A percentile compares a stretch with the other conserved stretches of the same genome.
These are phyloP conservation scores for Albugo laibachii DNA, from an alignment of 352 stramenopile genomes.

Conservation along the genomic window DNA sequence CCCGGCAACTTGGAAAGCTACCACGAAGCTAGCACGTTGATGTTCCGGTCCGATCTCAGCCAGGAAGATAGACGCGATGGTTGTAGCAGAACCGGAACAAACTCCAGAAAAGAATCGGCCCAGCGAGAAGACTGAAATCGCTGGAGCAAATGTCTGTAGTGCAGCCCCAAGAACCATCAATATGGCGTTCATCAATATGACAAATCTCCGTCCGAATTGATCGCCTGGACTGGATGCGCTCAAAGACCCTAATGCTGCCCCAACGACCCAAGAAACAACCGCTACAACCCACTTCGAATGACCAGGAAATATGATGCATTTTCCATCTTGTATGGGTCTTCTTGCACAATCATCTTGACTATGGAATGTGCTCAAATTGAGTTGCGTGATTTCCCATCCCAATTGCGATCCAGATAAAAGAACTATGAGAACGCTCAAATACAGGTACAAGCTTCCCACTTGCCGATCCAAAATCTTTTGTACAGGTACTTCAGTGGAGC, in stretches of 20 bases:
- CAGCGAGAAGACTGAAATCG: conserved; percentile 18
- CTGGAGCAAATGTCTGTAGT: conserved; percentile 16
- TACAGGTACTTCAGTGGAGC: no score
- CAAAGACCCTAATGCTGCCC: conserved; percentile 14
- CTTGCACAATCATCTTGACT: conserved; percentile 14
- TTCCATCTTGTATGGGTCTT: conserved; percentile 8
- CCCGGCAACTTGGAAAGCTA: conserved; percentile 13
- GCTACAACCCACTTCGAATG: conserved; percentile 20
- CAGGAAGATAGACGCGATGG: conserved; percentile 17
- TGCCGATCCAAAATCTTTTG: background rate
- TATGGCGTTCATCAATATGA: conserved; percentile 12
- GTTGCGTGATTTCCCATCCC: conserved; percentile 21
- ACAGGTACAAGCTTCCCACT: conserved; percentile 13
- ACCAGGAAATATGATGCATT: conserved; percentile 19
- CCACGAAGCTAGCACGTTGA: conserved; percentile 17
- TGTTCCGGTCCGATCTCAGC: conserved; percentile 15
- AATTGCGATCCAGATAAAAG: conserved; percentile 17
- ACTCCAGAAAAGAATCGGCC: conserved; percentile 19
- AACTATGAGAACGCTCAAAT: conserved; percentile 16
- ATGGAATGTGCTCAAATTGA: conserved; percentile 21
- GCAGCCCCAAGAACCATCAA: conserved; percentile 18
- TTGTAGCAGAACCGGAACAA: conserved; percentile 14
- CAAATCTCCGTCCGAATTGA: conserved; percentile 14
- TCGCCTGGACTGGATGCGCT: conserved; percentile 14
- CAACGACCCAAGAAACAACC: conserved; percentile 20